Percentiles rank a stretch among this genome's conserved stretches.
These are phyloP conservation scores for Sporisorium iseilematis-ciliati DNA, from an alignment of 1,284 basidiomycete species.

Conservation along the genomic window DNA sequence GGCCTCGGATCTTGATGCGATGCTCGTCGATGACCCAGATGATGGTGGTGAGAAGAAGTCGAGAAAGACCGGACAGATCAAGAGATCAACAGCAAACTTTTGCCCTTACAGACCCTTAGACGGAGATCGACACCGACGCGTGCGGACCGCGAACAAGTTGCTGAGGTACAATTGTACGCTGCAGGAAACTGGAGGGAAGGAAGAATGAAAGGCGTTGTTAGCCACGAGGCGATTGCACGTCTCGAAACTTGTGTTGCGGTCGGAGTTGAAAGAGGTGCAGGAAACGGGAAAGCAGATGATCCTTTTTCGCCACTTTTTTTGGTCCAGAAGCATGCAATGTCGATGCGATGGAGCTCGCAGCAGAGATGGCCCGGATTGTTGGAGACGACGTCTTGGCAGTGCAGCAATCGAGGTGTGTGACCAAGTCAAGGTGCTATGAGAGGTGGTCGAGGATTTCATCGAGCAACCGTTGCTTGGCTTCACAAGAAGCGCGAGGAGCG, in stretches of 20 bases:
- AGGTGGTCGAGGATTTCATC: not conserved
- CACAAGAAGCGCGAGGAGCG: not conserved
- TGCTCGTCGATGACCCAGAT: not conserved
- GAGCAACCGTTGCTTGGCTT: conserved; percentile 1
- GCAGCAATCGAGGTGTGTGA: not conserved
- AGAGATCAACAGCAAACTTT: conserved; percentile 18
- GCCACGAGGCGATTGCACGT: conserved; percentile 7
- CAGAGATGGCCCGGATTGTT: not conserved
- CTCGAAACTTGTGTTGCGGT: conserved; percentile 6
- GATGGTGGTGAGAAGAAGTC: conserved; percentile 12
- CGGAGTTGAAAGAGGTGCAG: conserved; percentile 31
- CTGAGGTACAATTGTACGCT: not conserved
- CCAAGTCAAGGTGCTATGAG: not conserved
- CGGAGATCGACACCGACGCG: conserved; percentile 2
- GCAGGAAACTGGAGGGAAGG: not conserved
- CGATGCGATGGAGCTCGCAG: not conserved
- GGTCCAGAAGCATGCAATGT: not conserved
- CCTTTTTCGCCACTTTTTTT: conserved; percentile 2
- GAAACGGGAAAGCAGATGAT: conserved; percentile 19
- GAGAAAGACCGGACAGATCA: not conserved
- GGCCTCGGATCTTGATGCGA: not conserved
- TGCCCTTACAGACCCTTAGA: not conserved
- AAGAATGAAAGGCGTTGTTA: not conserved
- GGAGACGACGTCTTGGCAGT: not conserved
- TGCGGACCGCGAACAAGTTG: conserved; percentile 3